Evolutionary conservation across 140 eudicot species (phyloP), one percentile per base, ranked within the genome.

Genomic region (Artemisia princeps): DNA sequence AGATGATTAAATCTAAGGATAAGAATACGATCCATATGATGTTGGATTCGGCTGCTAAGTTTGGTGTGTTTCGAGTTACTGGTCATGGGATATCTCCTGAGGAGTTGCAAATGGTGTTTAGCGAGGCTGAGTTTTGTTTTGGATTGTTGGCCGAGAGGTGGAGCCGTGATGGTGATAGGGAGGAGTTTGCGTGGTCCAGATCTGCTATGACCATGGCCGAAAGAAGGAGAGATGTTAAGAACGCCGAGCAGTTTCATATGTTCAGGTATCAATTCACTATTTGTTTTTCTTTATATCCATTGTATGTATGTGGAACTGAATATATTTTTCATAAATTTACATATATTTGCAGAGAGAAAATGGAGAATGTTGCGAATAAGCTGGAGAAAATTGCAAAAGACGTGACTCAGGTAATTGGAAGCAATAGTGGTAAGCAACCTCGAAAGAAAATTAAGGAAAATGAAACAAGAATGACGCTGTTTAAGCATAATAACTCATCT

Each of bases 321-420:
- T 24, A 24, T 24, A 24, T 24, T 24, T 24, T 24, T 24, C 3
- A 3, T 24, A 24, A 26, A n/a, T 7, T 52, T 24, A 28, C 11
- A 30, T 15, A 55, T 22, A 56, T 69, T 17, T 74, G 73, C 77
- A 89, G 95, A 53, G 72, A 75, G 62, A 80, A 80, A 37, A 76
- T 82, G 74, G 88, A 84, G 14, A 69, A 55, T 60, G 74, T 80
- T 33, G 92, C 86, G 1, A 72, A 48, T n/a, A 73, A 86, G 70
- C 84, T 89, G 0, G 89, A 82, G 62, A 71, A 11, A 10, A 89
- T 89, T 12, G 96, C 83, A 7, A 79, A 83, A 72, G 95, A 83
- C 55, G 14, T 81, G 69, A 69, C 77, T 44, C 74, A 71, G 40
- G 66, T 81, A 3, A 70, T 88, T 1, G 71, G 77, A 49, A 64